Evolutionary conservation across 176 grass and related monocot species (phyloP).

Genomic region (Phyllostachys edulis): DNA sequence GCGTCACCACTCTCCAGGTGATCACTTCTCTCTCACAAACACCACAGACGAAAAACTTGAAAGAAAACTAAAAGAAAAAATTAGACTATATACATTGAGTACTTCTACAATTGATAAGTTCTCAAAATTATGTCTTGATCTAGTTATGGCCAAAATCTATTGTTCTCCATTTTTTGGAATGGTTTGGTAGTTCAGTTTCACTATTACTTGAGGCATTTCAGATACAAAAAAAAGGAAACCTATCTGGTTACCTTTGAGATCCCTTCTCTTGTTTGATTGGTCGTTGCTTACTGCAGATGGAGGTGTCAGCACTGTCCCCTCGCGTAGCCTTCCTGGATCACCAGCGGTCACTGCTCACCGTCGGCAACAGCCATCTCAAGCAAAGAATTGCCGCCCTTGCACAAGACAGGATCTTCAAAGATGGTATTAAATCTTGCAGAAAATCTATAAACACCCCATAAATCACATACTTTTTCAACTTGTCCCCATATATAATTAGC

Average conservation of each 20-base stretch:
- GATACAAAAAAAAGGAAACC: neutral
- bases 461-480: too few relatives aligned
- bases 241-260: neutral
- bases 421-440: conserved; percentile 45
- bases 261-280: conserved; percentile 17
- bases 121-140: neutral
- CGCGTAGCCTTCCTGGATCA: conserved; percentile 95
- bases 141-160: neutral
- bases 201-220: neutral
- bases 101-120: neutral
- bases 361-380: conserved; percentile 95
- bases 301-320: conserved; percentile 85
- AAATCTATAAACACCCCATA: too few relatives aligned
- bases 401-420: conserved; percentile 97
- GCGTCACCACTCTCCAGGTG: conserved; percentile 86
- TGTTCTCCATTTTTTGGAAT: neutral
- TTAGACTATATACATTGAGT: neutral
- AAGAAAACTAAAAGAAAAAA: neutral
- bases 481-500: too few relatives aligned
- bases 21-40: neutral
- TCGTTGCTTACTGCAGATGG: conserved; percentile 46
- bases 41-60: neutral
- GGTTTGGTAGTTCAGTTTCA: neutral
- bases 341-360: conserved; percentile 80
- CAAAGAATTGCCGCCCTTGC: conserved; percentile 88